These are phyloP conservation scores for Trichoderma oligosporum DNA, from an alignment of 2,329 filamentous ascomycete species.

Conservation along the genomic window DNA sequence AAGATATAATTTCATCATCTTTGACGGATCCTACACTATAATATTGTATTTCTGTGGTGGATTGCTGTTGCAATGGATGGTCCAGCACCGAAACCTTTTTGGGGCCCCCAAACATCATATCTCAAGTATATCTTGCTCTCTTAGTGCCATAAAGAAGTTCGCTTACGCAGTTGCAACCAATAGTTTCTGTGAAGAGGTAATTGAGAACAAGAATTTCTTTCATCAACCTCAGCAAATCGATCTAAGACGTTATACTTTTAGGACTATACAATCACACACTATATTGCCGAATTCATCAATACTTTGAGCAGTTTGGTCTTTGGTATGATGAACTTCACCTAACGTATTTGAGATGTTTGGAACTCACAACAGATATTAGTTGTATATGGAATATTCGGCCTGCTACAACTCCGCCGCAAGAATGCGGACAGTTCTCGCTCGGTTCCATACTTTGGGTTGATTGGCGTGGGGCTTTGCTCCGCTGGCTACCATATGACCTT, in stretches of 20 bases:
- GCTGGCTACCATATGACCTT: conserved; percentile 35
- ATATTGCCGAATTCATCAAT: conserved; percentile 44
- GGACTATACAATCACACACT: conserved; percentile 41
- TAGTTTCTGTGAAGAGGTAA: conserved; percentile 34
- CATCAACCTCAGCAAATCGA: background rate
- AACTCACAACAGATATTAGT: conserved; percentile 28
- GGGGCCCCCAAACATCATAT: conserved; percentile 33
- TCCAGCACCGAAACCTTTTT: conserved; percentile 24
- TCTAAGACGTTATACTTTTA: conserved; percentile 9
- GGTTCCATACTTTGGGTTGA: conserved; percentile 38
- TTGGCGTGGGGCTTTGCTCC: conserved; percentile 34
- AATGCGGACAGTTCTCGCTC: conserved; percentile 28
- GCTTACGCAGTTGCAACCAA: background rate
- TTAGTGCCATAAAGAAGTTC: background rate
- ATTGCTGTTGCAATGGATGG: background rate
- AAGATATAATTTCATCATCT: no score
- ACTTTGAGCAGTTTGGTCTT: conserved; percentile 41
- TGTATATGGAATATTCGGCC: conserved; percentile 37
- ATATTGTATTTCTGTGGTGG: no score
- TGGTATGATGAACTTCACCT: conserved; percentile 22
- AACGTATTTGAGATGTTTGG: background rate
- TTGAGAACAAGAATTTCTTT: background rate
- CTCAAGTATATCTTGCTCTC: conserved; percentile 27
- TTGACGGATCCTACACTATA: no score
- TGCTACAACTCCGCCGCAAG: conserved; percentile 25